phyloP scores from a whole-genome alignment of 352 stramenopile species.

The Globisporangium echinulatum region DNA sequence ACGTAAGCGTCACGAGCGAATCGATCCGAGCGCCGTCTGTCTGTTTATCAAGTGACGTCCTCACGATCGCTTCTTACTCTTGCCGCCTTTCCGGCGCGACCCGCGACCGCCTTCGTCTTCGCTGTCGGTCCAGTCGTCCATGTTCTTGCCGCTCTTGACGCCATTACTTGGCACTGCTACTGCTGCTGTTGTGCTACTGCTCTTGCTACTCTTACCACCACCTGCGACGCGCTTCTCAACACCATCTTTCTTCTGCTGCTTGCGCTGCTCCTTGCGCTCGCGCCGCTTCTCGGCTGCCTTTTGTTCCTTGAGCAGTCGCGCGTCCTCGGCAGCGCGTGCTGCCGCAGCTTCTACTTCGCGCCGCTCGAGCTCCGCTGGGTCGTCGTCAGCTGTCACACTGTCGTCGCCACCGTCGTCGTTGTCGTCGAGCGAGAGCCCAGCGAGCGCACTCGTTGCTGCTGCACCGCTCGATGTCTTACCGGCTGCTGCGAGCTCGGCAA shows the following conservation, averaged over 20 bases:
- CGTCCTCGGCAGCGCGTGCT: slow-evolving; percentile 34
- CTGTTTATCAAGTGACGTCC: too few species aligned
- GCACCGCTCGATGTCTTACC: slow-evolving; percentile 17
- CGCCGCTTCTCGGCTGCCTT: slow-evolving; percentile 74
- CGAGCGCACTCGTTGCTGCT: background rate
- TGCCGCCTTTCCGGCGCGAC: slow-evolving; percentile 11
- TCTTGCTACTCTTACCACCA: slow-evolving; percentile 26
- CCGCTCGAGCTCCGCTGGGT: slow-evolving; percentile 14
- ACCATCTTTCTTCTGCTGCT: slow-evolving; percentile 75
- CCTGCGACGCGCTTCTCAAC: slow-evolving; percentile 58
- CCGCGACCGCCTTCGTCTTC: slow-evolving; percentile 11
- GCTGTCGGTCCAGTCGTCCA: slow-evolving; percentile 6
- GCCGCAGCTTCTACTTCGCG: slow-evolving; percentile 28
- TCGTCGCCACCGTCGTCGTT: slow-evolving; percentile 1
- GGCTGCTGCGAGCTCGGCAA: slow-evolving; percentile 44
- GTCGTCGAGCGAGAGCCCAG: background rate
- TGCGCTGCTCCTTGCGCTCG: slow-evolving; percentile 79
- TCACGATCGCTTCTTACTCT: slow-evolving; percentile 14
- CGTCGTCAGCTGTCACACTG: slow-evolving; percentile 3
- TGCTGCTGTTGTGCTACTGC: slow-evolving; percentile 22
- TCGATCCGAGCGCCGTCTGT: too few species aligned
- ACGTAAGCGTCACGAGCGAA: too few species aligned
- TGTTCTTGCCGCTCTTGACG: background rate
- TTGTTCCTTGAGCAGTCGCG: slow-evolving; percentile 63
- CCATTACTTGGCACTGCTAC: background rate